Percentiles rank a stretch among this genome's conserved stretches.
Evolutionary conservation across 1,284 basidiomycete genomes (phyloP).

Genomic region (Leccinum pseudoinsigne): DNA sequence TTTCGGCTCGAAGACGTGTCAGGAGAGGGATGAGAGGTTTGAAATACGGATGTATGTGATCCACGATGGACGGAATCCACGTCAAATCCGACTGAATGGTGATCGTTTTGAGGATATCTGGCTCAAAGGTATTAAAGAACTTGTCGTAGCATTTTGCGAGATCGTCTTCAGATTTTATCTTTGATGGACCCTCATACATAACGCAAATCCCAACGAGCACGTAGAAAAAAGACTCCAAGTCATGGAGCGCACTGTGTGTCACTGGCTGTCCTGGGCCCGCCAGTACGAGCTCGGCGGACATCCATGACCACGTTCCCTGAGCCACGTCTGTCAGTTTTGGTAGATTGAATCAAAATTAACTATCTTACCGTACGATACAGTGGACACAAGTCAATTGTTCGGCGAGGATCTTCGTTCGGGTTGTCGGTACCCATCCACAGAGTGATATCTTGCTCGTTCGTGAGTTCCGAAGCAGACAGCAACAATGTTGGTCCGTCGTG

Average conservation of each 20-base stretch:
- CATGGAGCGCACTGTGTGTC: background rate
- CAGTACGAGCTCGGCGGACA: background rate
- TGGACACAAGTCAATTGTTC: slow-evolving; percentile 8
- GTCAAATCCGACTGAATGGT: background rate
- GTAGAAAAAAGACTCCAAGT: background rate
- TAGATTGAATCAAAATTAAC: background rate
- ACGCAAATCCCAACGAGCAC: background rate
- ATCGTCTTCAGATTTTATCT: background rate
- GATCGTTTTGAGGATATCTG: background rate
- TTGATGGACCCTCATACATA: background rate
- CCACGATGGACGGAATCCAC: background rate
- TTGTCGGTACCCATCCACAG: slow-evolving; percentile 8
- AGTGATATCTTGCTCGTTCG: slow-evolving; percentile 1
- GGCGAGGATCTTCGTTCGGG: background rate
- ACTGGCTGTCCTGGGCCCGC: background rate
- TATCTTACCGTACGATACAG: slow-evolving; percentile 4
- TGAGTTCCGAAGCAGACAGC: slow-evolving; percentile 1
- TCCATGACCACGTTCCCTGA: background rate
- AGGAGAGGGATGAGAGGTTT: background rate
- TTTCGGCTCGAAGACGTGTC: background rate
- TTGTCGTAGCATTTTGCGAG: background rate
- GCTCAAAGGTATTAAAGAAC: background rate
- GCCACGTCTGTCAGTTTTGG: background rate
- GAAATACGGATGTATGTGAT: background rate
- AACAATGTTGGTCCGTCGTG: background rate